Percentiles rank a stretch among this genome's conserved stretches.
These are phyloP conservation scores for Microstroma glucosiphilum DNA, from an alignment of 1,284 basidiomycete genomes.

Conservation along the genomic window DNA sequence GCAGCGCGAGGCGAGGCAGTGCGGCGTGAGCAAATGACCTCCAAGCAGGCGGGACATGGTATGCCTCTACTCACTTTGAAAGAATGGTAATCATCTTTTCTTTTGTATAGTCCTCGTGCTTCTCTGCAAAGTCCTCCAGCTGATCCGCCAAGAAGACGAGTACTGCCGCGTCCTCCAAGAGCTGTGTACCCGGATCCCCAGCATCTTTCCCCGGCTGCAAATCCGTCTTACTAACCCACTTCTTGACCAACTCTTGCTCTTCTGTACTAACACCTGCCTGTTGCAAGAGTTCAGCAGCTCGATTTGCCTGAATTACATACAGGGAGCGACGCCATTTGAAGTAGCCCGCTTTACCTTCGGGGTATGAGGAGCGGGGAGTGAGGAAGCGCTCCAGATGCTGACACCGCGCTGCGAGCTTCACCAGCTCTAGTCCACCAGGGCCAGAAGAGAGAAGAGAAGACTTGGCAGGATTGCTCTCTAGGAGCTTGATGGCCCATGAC, in stretches of 20 bases:
- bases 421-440: conserved; percentile 18
- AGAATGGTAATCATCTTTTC: conserved; percentile 45
- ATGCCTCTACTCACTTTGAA: conserved; percentile 22
- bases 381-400: conserved; percentile 46
- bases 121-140: conserved; percentile 30
- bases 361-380: conserved; percentile 34
- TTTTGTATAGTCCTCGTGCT: conserved; percentile 33
- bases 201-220: conserved; percentile 30
- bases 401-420: conserved; percentile 42
- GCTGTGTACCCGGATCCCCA: conserved; percentile 26
- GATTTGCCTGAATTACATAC: conserved; percentile 39
- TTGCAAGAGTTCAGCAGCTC: conserved; percentile 28
- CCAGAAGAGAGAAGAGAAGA: conserved; percentile 9
- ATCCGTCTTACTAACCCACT: conserved; percentile 45
- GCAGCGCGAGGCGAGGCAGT: neutral
- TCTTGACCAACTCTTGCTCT: conserved; percentile 28
- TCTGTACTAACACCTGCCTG: conserved; percentile 22
- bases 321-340: conserved; percentile 43
- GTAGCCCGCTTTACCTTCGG: conserved; percentile 47
- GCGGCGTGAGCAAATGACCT: neutral
- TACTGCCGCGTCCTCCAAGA: conserved; percentile 46
- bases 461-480: conserved; percentile 4
- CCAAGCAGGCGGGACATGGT: neutral
- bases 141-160: conserved; percentile 43
- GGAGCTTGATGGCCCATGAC: conserved; percentile 15